These are phyloP conservation scores for Camelina neglecta DNA, from an alignment of 345 rosid species.

Conservation along the genomic window DNA sequence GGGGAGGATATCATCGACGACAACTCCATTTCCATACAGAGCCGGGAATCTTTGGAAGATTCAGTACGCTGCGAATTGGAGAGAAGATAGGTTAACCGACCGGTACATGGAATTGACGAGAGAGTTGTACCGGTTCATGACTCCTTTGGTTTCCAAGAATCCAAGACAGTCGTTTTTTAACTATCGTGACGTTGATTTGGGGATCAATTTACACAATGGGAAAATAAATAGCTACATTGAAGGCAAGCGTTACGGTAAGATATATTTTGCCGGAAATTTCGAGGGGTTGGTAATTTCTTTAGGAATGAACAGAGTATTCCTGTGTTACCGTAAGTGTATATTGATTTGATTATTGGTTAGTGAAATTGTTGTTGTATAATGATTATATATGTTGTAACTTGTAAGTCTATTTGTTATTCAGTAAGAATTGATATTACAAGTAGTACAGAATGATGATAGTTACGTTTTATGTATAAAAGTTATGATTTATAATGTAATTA, in stretches of 20 bases:
- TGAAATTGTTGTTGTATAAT: constrained; percentile 12
- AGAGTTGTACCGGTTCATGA: constrained; percentile 49
- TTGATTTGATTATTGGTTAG: no score
- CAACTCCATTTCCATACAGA: constrained; percentile 63
- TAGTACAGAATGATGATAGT: no score
- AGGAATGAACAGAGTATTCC: constrained; percentile 66
- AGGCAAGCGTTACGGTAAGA: constrained; percentile 56
- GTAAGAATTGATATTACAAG: neutral
- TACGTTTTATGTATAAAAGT: no score
- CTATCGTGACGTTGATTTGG: constrained; percentile 62
- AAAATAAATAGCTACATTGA: constrained; percentile 43
- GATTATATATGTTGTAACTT: neutral
- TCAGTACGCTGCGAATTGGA: constrained; percentile 54
- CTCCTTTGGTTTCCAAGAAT: constrained; percentile 63
- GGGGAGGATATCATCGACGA: constrained; percentile 49
- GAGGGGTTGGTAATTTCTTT: constrained; percentile 64
- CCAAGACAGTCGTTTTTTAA: constrained; percentile 58
- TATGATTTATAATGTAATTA: no score
- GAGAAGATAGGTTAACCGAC: constrained; percentile 46
- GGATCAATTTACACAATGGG: constrained; percentile 41
- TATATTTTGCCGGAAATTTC: constrained; percentile 57
- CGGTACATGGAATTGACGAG: constrained; percentile 44
- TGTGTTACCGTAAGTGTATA: constrained; percentile 29
- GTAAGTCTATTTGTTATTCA: constrained; percentile 1
- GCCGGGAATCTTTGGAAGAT: constrained; percentile 64